phyloP scores from a whole-genome alignment of 1,139 yeast genomes.

The Suhomyces bribrorum region DNA sequence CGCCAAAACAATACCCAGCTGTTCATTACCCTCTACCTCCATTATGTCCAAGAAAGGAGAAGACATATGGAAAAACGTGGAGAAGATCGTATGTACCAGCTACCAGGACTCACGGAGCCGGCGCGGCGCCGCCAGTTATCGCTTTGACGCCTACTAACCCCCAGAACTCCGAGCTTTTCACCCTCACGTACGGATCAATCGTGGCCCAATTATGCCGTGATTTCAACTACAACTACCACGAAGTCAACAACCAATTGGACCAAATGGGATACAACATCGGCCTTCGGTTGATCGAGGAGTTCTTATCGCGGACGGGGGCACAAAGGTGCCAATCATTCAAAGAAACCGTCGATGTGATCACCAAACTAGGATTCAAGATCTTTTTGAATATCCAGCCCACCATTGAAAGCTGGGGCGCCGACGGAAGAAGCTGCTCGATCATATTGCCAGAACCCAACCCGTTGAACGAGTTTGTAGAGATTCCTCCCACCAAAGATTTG shows the following conservation, averaged over 20 bases:
- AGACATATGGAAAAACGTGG: constrained; percentile 91
- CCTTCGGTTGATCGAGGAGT: constrained; percentile 86
- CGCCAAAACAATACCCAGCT: not conserved
- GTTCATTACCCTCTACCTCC: not conserved
- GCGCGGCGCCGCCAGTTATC: constrained; percentile 87
- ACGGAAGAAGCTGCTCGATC: constrained; percentile 72
- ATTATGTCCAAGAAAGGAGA: constrained; percentile 71
- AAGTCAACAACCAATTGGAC: constrained; percentile 82
- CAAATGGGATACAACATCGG: constrained; percentile 97
- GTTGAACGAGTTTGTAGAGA: constrained; percentile 89
- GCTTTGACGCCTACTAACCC: constrained; percentile 36
- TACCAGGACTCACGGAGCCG: constrained; percentile 59
- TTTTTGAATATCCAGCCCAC: constrained; percentile 81
- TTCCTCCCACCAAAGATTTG: constrained; percentile 68
- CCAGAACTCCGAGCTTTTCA: constrained; percentile 85
- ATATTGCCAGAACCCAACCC: constrained; percentile 79
- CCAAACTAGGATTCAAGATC: constrained; percentile 87
- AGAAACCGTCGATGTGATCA: constrained; percentile 84
- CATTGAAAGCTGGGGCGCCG: constrained; percentile 75
- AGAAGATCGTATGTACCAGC: constrained; percentile 68
- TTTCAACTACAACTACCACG: constrained; percentile 68
- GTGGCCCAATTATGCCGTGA: constrained; percentile 94
- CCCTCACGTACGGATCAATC: constrained; percentile 89
- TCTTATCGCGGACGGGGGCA: constrained; percentile 80
- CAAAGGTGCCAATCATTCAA: constrained; percentile 78